These are phyloP conservation scores for Madurella mycetomatis DNA, from an alignment of 2,329 filamentous ascomycete genomes.

Conservation along the genomic window DNA sequence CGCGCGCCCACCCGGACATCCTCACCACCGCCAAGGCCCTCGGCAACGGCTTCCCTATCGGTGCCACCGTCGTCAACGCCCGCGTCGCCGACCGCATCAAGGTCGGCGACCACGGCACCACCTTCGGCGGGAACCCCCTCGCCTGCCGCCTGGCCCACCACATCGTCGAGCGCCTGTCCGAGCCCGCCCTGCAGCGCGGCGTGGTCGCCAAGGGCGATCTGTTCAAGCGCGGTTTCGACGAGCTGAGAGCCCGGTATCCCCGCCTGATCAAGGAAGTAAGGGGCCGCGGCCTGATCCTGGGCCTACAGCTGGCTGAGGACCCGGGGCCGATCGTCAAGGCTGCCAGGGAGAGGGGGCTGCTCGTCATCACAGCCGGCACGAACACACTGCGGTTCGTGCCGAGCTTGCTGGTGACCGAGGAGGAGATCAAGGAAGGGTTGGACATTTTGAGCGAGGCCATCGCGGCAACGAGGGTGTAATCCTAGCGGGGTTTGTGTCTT, in stretches of 20 bases:
- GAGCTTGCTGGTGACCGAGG: slow-evolving; percentile 72
- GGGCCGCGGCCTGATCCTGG: slow-evolving; percentile 80
- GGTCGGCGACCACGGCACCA: slow-evolving; percentile 81
- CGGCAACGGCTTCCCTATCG: slow-evolving; percentile 94
- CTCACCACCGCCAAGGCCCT: slow-evolving; percentile 93
- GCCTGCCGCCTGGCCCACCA: slow-evolving; percentile 81
- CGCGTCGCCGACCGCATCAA: slow-evolving; percentile 63
- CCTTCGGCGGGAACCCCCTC: slow-evolving; percentile 88
- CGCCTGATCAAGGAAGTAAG: slow-evolving; percentile 72
- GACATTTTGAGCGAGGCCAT: slow-evolving; percentile 68
- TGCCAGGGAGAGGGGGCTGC: slow-evolving; percentile 77
- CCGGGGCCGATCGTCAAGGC: slow-evolving; percentile 73
- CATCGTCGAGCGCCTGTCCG: slow-evolving; percentile 72
- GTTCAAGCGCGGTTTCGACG: slow-evolving; percentile 45
- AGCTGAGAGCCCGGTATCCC: slow-evolving; percentile 52
- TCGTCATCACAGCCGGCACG: slow-evolving; percentile 88
- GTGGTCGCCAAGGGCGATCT: slow-evolving; percentile 62
- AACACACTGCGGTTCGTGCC: slow-evolving; percentile 93
- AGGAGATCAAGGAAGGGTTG: slow-evolving; percentile 75
- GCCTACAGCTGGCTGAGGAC: slow-evolving; percentile 74
- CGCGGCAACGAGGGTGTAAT: slow-evolving; percentile 31
- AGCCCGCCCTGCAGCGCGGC: slow-evolving; percentile 62
- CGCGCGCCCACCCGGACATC: slow-evolving; percentile 85
- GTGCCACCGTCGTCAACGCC: slow-evolving; percentile 62
- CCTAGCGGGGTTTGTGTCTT: neutral